These are phyloP conservation scores for Auricularia cornea DNA, from an alignment of 768 basidiomycete genomes.

Conservation along the genomic window DNA sequence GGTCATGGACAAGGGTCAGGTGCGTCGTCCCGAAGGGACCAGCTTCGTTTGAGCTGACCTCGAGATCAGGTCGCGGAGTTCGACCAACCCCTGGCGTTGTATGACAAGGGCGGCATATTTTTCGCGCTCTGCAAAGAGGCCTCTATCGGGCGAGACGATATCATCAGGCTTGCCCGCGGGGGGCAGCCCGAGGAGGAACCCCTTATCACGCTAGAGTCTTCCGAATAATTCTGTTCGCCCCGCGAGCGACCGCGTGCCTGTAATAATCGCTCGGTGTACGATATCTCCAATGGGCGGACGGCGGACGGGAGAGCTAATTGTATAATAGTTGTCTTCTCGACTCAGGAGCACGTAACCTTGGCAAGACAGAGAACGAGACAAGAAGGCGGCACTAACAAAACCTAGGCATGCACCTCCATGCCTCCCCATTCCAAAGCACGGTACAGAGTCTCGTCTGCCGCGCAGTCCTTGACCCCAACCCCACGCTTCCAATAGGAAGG, in stretches of 20 bases:
- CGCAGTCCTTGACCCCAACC: conserved; percentile 25
- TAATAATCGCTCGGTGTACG: no score
- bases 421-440: not conserved
- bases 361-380: no score
- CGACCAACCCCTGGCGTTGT: conserved; percentile 62
- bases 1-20: conserved; percentile 64
- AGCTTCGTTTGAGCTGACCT: not conserved
- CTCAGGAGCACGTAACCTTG: no score
- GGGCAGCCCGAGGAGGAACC: no score
- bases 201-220: no score
- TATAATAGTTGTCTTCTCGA: no score
- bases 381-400: no score
- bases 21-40: no score
- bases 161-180: conserved; percentile 34
- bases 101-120: conserved; percentile 55
- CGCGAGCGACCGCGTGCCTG: no score
- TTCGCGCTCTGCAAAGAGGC: conserved; percentile 65
- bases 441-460: not conserved
- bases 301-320: no score
- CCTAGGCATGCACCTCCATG: not conserved
- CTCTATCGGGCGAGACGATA: conserved; percentile 45
- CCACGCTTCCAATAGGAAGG: conserved; percentile 24
- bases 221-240: no score
- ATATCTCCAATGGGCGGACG: no score
- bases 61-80: conserved; percentile 42